Evolutionary conservation across 2,329 filamentous ascomycete species (phyloP).

Genomic region (Aspergillus eucalypticola): DNA sequence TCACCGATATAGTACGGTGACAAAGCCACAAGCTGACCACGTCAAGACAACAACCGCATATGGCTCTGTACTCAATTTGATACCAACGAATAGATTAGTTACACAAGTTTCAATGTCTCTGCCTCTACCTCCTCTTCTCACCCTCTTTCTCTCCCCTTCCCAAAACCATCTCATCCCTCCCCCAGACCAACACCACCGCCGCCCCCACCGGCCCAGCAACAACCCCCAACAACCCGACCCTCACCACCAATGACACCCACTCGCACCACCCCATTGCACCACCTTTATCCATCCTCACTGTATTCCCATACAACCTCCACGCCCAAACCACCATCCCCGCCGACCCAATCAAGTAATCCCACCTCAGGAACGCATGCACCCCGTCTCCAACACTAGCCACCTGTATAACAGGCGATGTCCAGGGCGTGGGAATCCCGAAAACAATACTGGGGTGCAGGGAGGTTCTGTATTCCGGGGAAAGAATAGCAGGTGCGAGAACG

Average conservation of each 20-base stretch:
- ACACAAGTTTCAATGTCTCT: too few relatives aligned
- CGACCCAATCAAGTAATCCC: constrained; percentile 51
- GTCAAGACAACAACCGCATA: too few relatives aligned
- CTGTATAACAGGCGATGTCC: constrained; percentile 29
- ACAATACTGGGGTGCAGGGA: constrained; percentile 44
- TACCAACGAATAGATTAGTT: too few relatives aligned
- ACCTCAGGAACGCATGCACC: constrained; percentile 50
- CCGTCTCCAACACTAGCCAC: constrained; percentile 43
- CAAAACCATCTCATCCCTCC: constrained; percentile 50
- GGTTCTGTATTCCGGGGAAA: constrained; percentile 39
- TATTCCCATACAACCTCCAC: constrained; percentile 34
- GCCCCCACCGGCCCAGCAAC: constrained; percentile 49
- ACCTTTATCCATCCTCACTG: constrained; percentile 27
- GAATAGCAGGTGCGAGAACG: constrained; percentile 36
- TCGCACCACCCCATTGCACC: constrained; percentile 25
- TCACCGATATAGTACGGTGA: too few relatives aligned
- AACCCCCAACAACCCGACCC: constrained; percentile 37
- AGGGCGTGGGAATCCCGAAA: constrained; percentile 39
- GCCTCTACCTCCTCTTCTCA: not conserved
- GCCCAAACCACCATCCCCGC: constrained; percentile 50
- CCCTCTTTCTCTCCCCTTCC: constrained; percentile 33
- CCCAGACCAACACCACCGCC: constrained; percentile 51
- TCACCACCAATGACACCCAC: constrained; percentile 32
- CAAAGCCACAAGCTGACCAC: too few relatives aligned
- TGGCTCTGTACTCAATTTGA: too few relatives aligned